phyloP scores from a whole-genome alignment of 2,329 filamentous ascomycete species.

The Sarocladium strictum region DNA sequence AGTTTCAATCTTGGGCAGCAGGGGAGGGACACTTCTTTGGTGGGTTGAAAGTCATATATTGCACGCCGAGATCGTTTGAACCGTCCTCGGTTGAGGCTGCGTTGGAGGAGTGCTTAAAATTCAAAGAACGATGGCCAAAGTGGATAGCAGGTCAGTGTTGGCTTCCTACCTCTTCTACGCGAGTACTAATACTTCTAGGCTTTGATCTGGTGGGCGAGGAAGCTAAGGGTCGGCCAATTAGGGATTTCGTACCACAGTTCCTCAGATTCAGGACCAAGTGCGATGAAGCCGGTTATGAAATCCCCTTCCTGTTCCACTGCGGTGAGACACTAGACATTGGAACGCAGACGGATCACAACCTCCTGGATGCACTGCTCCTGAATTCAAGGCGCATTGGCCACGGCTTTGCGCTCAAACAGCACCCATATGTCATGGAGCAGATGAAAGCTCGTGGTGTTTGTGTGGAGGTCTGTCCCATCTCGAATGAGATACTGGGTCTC shows the following conservation, averaged over 20 bases:
- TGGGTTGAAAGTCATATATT: conserved; percentile 67
- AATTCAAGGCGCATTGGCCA: conserved; percentile 67
- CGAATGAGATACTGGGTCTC: conserved; percentile 68
- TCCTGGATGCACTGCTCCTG: conserved; percentile 62
- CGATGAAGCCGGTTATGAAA: conserved; percentile 38
- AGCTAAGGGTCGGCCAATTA: conserved; percentile 51
- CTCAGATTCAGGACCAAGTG: conserved; percentile 51
- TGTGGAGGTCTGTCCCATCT: conserved; percentile 72
- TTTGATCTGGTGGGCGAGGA: conserved; percentile 70
- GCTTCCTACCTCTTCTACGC: background rate
- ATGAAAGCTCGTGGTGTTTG: conserved; percentile 61
- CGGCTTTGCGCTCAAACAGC: conserved; percentile 62
- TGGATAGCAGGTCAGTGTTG: conserved; percentile 55
- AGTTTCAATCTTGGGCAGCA: conserved; percentile 31
- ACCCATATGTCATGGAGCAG: conserved; percentile 58
- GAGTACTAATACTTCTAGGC: conserved; percentile 31
- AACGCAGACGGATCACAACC: conserved; percentile 58
- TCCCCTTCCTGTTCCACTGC: conserved; percentile 72
- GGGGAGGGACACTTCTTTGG: conserved; percentile 41
- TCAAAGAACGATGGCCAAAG: conserved; percentile 50
- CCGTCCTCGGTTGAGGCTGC: conserved; percentile 40
- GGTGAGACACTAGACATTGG: conserved; percentile 68
- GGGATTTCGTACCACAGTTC: conserved; percentile 48
- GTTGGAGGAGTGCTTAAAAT: conserved; percentile 53
- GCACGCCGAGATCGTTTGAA: conserved; percentile 57